Evolutionary conservation across 306 rosid species (phyloP).

Genomic region (Astragalus membranaceus): DNA sequence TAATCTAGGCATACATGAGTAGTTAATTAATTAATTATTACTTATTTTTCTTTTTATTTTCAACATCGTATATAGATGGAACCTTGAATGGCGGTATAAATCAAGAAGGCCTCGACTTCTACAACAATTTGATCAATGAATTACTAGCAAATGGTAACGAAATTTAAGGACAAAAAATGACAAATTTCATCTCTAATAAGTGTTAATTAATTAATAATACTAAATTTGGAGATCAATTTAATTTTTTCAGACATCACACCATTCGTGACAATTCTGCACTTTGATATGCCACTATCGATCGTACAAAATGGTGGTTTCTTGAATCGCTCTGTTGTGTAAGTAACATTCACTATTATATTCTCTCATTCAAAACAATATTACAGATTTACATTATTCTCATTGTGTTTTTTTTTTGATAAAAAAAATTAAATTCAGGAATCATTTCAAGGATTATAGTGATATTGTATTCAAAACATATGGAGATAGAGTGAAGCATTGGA

Average conservation of each 20-base stretch:
- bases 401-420: too few species aligned
- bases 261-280: slow-evolving; percentile 17
- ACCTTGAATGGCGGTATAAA: slow-evolving; percentile 27
- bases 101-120: slow-evolving; percentile 28
- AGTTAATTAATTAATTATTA: background rate
- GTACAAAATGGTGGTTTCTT: background rate
- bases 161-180: background rate
- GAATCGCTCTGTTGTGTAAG: slow-evolving; percentile 25
- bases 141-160: slow-evolving; percentile 13
- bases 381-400: background rate
- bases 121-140: slow-evolving; percentile 24
- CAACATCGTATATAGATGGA: slow-evolving; percentile 10
- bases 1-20: background rate
- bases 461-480: slow-evolving; percentile 27
- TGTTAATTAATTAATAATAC: background rate
- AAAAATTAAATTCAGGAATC: slow-evolving; percentile 13
- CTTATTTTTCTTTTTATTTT: background rate
- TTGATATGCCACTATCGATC: background rate
- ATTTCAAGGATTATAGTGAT: slow-evolving; percentile 26
- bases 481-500: slow-evolving; percentile 43
- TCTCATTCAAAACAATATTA: background rate
- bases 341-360: background rate
- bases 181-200: background rate
- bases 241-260: slow-evolving; percentile 13
- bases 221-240: background rate